These are phyloP conservation scores for Salix udensis DNA, from an alignment of 345 rosid genomes.

Conservation along the genomic window DNA sequence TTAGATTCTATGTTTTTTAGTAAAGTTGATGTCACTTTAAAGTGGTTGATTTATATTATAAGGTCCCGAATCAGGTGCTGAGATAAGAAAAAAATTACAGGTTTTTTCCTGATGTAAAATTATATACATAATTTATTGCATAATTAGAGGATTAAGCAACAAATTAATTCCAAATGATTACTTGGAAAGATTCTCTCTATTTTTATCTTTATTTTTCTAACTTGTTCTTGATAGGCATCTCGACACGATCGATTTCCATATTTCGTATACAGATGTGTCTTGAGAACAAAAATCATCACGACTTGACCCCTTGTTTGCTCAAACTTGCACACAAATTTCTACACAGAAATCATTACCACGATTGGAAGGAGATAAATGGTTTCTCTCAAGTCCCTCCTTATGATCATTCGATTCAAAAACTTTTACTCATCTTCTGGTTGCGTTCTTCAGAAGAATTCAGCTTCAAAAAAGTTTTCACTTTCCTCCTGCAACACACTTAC, in stretches of 20 bases:
- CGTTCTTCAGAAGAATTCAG: not conserved
- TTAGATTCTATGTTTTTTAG: slow-evolving; percentile 12
- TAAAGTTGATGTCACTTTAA: slow-evolving; percentile 19
- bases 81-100: not conserved
- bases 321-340: not conserved
- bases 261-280: not conserved
- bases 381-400: not conserved
- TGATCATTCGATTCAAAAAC: not conserved
- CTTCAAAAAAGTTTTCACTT: not conserved
- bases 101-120: not conserved
- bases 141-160: not conserved
- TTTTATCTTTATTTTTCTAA: not conserved
- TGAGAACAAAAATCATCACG: not conserved
- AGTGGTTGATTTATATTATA: not conserved
- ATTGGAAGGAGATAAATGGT: not conserved
- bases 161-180: not conserved
- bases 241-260: not conserved
- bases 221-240: not conserved
- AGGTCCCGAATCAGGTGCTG: not conserved
- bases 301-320: not conserved
- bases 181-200: not conserved
- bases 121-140: not conserved
- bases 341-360: not conserved
- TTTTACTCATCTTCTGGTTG: not conserved
- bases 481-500: not conserved